Evolutionary conservation across 2,329 filamentous ascomycete genomes (phyloP).

Genomic region (Monosporascus sp.): DNA sequence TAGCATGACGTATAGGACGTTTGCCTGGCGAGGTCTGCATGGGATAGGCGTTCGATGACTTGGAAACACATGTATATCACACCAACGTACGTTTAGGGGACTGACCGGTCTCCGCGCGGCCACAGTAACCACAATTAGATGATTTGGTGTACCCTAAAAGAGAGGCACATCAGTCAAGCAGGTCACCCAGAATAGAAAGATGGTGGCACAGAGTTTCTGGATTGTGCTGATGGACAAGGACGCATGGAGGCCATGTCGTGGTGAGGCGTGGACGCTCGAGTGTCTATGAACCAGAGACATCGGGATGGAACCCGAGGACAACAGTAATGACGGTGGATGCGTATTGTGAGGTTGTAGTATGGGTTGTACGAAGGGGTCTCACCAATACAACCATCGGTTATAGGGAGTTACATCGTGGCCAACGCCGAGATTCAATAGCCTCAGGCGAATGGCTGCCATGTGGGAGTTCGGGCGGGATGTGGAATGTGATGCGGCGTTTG

Average conservation of each 20-base stretch:
- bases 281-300: neutral
- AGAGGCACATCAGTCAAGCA: neutral
- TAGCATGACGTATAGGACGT: neutral
- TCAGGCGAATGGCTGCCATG: neutral
- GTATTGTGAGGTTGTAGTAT: neutral
- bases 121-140: slow-evolving; percentile 50
- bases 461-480: slow-evolving; percentile 4
- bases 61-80: slow-evolving; percentile 9
- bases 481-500: slow-evolving; percentile 10
- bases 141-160: slow-evolving; percentile 46
- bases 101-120: slow-evolving; percentile 42
- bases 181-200: neutral
- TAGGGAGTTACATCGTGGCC: neutral
- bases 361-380: neutral
- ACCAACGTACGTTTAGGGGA: slow-evolving; percentile 40
- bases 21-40: neutral
- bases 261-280: neutral
- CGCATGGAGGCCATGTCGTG: neutral
- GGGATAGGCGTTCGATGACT: slow-evolving; percentile 2
- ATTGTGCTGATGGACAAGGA: neutral
- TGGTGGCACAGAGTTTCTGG: neutral
- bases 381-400: neutral
- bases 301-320: neutral
- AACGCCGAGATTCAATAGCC: neutral
- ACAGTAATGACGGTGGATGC: neutral